Evolutionary conservation across 1,284 basidiomycete genomes (phyloP), one percentile per base, ranked within the genome.

Genomic region (Leccinum pallidistipes): DNA sequence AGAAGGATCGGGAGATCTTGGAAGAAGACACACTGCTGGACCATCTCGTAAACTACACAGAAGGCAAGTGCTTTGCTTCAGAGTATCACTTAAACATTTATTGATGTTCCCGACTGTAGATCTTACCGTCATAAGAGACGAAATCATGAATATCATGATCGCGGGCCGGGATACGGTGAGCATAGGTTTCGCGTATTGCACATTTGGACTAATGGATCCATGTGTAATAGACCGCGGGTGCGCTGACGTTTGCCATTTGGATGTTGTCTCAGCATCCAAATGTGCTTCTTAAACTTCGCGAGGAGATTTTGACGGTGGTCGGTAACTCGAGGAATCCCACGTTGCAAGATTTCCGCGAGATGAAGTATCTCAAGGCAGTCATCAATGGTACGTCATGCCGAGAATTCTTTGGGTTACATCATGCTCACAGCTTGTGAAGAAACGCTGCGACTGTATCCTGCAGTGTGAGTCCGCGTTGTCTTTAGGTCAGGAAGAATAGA

Each of bases 361-460:
- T 87, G 81, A 86, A 82, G 65, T 88, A 83, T 64, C 62, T 87
- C 16, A 76, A 79, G 34, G 86, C 86, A 18, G 80, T 87, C 18
- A 80, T 87, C 40, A 87, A 87, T 56, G 86, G 84, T 84, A 63
- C 8, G 77, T 65, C 3, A 18, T 21, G 27, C 16, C 21, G 21
- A 2, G 21, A 36, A 32, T 18, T 4, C 18, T 21, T 31, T 49
- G 8, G 16, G 24, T 5, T n/a, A 14, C 8, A 27, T 45, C 18
- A 31, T 51, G 45, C 54, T 59, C 24, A 55, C 14, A n/a, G 1
- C 11, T 12, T n/a, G 4, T 61, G 29, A 55, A 84, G 86, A 88
- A 73, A 84, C 83, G 0, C 70, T 88, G 56, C 78, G 87, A n/a
- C 66, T 89, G 9, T 87, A 83, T 73, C 87, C 87, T 3, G 73